phyloP scores from a whole-genome alignment of 805 yeast genomes.

The Metschnikowia peoriensis region DNA sequence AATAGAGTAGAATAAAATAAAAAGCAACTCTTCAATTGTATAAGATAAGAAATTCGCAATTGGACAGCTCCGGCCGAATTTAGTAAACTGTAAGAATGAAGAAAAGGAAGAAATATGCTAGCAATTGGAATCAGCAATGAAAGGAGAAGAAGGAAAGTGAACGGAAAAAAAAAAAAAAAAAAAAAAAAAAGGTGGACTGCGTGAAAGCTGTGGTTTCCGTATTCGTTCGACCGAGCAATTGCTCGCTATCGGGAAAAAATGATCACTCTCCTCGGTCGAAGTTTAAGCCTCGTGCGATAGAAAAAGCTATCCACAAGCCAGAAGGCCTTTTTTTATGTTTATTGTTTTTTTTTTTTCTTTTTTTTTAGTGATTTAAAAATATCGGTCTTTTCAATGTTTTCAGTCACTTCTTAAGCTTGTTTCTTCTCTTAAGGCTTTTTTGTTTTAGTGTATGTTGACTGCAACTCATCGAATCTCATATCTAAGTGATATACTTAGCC shows the following conservation, averaged over 20 bases:
- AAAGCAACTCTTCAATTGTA: no score
- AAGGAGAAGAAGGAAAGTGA: neutral
- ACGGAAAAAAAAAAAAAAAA: neutral
- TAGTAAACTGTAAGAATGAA: neutral
- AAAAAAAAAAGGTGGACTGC: neutral
- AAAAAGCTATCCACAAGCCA: neutral
- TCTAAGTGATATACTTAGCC: no score
- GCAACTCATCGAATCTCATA: no score
- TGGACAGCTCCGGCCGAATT: neutral
- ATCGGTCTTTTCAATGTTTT: no score
- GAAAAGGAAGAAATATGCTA: neutral
- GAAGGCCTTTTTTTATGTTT: neutral
- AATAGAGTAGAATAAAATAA: no score
- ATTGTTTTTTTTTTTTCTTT: no score
- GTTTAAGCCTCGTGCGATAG: neutral
- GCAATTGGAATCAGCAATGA: neutral
- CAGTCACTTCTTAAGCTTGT: no score
- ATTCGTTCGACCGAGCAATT: neutral
- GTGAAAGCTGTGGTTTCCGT: constrained; percentile 3
- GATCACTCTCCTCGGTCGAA: neutral
- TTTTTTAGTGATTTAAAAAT: no score
- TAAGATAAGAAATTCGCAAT: neutral
- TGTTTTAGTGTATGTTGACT: no score
- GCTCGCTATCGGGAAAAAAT: constrained; percentile 3
- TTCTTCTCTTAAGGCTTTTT: no score